phyloP scores from a whole-genome alignment of 2,329 filamentous ascomycete species.

The Epichloe scottii region DNA sequence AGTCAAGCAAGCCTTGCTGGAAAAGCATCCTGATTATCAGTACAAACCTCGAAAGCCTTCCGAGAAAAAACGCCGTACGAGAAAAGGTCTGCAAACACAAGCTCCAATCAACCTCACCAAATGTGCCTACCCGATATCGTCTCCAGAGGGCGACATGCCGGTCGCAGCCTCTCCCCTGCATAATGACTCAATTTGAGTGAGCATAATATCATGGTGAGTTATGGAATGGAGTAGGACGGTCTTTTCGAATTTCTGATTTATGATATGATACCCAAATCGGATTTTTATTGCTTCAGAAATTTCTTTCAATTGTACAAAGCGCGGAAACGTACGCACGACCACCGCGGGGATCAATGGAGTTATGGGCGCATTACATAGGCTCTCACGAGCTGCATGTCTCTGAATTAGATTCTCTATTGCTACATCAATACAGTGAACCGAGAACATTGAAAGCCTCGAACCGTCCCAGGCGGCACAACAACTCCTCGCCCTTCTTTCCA shows the following conservation, averaged over 20 bases:
- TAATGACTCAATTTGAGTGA: neutral
- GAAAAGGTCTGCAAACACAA: neutral
- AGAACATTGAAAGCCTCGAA: neutral
- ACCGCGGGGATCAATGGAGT: neutral
- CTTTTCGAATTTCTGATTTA: neutral
- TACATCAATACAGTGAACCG: neutral
- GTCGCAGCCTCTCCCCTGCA: neutral
- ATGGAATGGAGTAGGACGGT: neutral
- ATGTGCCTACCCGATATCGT: constrained; percentile 4
- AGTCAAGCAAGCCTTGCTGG: constrained; percentile 18
- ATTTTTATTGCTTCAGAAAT: neutral
- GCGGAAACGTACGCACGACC: neutral
- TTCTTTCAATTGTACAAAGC: neutral
- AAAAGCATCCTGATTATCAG: constrained; percentile 24
- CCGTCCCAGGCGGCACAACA: neutral
- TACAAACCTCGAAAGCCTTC: constrained; percentile 24
- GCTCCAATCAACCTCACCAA: neutral
- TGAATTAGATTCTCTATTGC: neutral
- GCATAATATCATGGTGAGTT: neutral
- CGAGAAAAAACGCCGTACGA: constrained; percentile 13
- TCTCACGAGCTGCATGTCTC: neutral
- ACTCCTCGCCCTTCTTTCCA: too few relatives aligned
- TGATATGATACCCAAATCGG: neutral
- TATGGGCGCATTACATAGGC: neutral
- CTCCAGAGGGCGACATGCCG: constrained; percentile 5